Base-by-base conservation (phyloP, 2,329 filamentous ascomycete genomes). In the Fusarium sp. region DNA sequence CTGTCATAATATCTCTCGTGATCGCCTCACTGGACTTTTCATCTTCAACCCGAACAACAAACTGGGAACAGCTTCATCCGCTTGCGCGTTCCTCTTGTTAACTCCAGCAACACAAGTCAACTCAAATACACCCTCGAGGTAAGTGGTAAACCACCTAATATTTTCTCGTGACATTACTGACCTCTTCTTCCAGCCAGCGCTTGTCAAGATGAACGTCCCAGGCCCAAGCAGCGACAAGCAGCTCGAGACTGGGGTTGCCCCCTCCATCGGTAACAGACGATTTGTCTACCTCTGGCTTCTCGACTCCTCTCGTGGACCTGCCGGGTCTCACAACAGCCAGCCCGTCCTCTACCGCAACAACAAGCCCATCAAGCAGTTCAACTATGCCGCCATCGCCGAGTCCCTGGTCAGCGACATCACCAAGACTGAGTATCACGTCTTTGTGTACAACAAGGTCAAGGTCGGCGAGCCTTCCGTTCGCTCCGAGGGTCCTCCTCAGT, bases 381-480 rank as follows among this genome's bases (percentile, higher is more conserved):
- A 54, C 47, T 16, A 36, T 20, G 52, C 52, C 20, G 29, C 31
- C 16, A 57, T 74, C 13, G 58, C 61, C 35, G 71, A 74, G 56
- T 63, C 68, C 3, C 52, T 65, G 27, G 60, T 74, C 58, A 29
- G 60, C 3, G 68, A 74, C 10, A 74, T 74, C 14, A 13, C 71
- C 5, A 52, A 27, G 6, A 71, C 60, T 16, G 70, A 66, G 16
- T 60, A 68, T 14, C 62, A 16, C 6, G 18, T 75, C 6, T 75
- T 61, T 14, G 9, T 73, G 13, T 65, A 68, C 40, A 69, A 70
- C 33, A 59, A 69, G 11, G 13, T 36, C 8, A 65, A 75, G 56
- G 56, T 29, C 7, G 18, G 66, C n/a, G 36, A 22, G 40, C 56
- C 38, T 11, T 14, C n/a, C 8, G 50, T 71, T 11, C 57, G 63